Evolutionary conservation across 768 basidiomycete genomes (phyloP), one percentile per base, ranked within the genome.

Genomic region (Mycena epipterygia): DNA sequence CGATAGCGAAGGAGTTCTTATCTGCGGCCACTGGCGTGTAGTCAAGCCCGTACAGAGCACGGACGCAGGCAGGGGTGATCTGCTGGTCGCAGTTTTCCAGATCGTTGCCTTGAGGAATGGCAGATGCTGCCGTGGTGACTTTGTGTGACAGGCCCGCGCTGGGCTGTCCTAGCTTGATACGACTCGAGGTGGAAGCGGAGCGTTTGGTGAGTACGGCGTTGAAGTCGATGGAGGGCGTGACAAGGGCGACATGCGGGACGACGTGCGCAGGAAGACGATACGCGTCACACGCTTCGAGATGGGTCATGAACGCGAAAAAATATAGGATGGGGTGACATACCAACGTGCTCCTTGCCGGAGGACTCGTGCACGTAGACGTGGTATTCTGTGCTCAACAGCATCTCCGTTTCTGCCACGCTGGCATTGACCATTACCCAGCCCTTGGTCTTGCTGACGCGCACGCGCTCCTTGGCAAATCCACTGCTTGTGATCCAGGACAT

Each of bases 311-410:
- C 30, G 29, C n/a, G 13, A 32, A 35, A 42, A 42, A 44, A 16
- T 6, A 25, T 23, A 37, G 42, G 32, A 59, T 52, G 13, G 13
- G 51, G 58, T 39, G 16, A 77, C 82, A n/a, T 53, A 84, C 84
- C 84, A 55, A 84, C 67, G 60, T 84, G 83, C 66, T 81, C 71
- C 41, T 78, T 79, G n/a, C 84, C 84, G 37, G 71, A 61, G 8
- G 75, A 76, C 30, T 75, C 72, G 68, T 85, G 84, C 53, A 74
- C 73, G 68, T 82, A 87, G 8, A 87, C 81, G 64, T 84, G 76
- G 74, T 87, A 87, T 68, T 84, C 75, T 8, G 85, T 83, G n/a
- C 77, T 73, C 23, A 87, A 73, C 23, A 87, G 79, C 13, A 61
- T 52, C 70, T 87, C 85, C 0, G 82, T 81, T 66, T 85, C 84